Base-by-base conservation (phyloP, 306 rosid genomes). In the Vachellia pachyceras region DNA sequence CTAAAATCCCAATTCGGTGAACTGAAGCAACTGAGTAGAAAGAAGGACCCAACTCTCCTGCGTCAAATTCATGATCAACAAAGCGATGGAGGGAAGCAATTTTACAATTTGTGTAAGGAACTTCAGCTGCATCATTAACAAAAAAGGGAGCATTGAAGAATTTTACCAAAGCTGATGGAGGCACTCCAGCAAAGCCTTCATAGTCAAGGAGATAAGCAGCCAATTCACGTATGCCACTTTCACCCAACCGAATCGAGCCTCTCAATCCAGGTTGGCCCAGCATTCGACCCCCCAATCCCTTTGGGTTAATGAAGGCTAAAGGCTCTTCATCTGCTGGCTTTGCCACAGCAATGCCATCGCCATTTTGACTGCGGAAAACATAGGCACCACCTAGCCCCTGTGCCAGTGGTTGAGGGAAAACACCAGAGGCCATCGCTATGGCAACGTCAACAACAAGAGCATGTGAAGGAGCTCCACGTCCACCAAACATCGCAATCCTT, bases 171-270 rank as follows among this genome's bases (percentile, higher is more conserved):
- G 97, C 97, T 45, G 99, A 89, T 10, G 99, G 97, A 83, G 99
- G 97, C 82, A 95, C 99, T 68, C 93, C 90, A 18, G 95, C 95
- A 67, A 91, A 89, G 50, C 92, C 89, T 69, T 86, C 91, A 29
- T 95, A 89, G 69, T 95, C 99, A n/a, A 92, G 99, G 73, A 92
- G 91, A 88, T 90, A 95, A 69, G 99, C 99, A 65, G 97, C 99
- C 69, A 87, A 80, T 85, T 95, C 99, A 17, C 97, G 88, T 18
- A 89, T 71, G n/a, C 94, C 99, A 10, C 95, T 87, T 86, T 95
- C 97, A 15, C 98, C 98, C 3, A 92, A 80, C 36, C 90, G 83
- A 80, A 95, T 90, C 0, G 98, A 91, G 63, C 86, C 83, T 79
- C 90, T 92, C 64, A 92, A 58, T 52, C 95, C 97, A 5, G 95